Base-by-base conservation (phyloP, 1,284 basidiomycete genomes). In the Xerocomus minutiporus region DNA sequence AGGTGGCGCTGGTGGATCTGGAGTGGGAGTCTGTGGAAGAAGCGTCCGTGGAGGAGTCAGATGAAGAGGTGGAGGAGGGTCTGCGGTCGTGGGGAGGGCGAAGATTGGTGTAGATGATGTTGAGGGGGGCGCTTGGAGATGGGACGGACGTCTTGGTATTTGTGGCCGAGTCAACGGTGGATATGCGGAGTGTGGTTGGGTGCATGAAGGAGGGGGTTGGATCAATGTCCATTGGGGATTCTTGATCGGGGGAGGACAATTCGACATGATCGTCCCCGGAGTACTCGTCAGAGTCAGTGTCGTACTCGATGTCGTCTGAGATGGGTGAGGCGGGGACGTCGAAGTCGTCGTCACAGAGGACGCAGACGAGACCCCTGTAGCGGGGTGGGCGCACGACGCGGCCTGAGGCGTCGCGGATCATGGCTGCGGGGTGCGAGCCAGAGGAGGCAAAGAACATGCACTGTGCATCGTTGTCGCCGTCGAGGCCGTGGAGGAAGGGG, bases 401-500 rank as follows among this genome's bases (percentile, higher is more conserved):
- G 1, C 65, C 59, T 0, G 57, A 26, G 42, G 53, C 1, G 54
- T 61, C 61, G 35, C 66, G 65, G 0, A 67, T 26, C 66, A 67
- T 67, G 26, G 54, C 58, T 0, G 65, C 54, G 4, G 58, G 43
- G 9, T 61, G 56, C 8, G 57, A 54, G 15, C 40, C 61, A 26
- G 60, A 63, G 42, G 67, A 68, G 3, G 82, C 77, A 65, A 92
- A 93, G 75, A 93, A 93, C 31, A 77, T 74, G 65, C 86, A 88
- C 72, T 91, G 90, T 0, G 83, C 80, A 26, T 79, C 70, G 65
- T 90, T 89, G 57, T 84, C 78, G 59, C 88, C 85, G 62, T 93
- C 90, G 65, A 95, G 75, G 53, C 90, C 84, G 67, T 92, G 84
- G 49, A 91, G 71, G 75, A 94, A 90, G 28, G 92, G 86, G 69